These are phyloP conservation scores for Penicillium sp. DNA, from an alignment of 2,329 filamentous ascomycete species.

Conservation along the genomic window DNA sequence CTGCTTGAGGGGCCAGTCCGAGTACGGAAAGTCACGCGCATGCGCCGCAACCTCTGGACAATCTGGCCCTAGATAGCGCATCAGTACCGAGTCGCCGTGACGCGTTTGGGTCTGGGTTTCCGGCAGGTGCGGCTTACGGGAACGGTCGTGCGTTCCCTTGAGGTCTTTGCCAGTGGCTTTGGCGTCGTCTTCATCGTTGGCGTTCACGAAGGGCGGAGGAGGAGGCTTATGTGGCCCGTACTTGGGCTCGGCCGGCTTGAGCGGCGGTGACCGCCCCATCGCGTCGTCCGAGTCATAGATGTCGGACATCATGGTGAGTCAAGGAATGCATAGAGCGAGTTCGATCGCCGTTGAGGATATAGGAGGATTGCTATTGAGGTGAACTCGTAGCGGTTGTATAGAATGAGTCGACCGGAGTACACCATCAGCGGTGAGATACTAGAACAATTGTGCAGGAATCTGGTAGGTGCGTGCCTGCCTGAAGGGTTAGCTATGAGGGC, in stretches of 20 bases:
- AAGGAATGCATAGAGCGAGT: slow-evolving; percentile 12
- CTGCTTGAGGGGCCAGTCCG: slow-evolving; percentile 9
- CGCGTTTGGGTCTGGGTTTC: slow-evolving; percentile 49
- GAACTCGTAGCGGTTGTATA: background rate
- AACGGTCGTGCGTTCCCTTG: slow-evolving; percentile 36
- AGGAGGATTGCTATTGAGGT: background rate
- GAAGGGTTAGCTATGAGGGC: background rate
- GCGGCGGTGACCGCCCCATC: slow-evolving; percentile 40
- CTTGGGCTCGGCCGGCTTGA: slow-evolving; percentile 34
- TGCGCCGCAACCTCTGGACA: slow-evolving; percentile 64
- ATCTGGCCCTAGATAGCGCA: slow-evolving; percentile 65
- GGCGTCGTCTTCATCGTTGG: slow-evolving; percentile 24
- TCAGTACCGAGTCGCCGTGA: slow-evolving; percentile 63
- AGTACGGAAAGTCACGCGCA: slow-evolving; percentile 58
- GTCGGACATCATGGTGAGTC: slow-evolving; percentile 38
- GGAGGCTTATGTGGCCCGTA: slow-evolving; percentile 34
- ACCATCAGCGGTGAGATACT: background rate
- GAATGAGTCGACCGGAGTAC: background rate
- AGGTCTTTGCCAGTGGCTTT: slow-evolving; percentile 19
- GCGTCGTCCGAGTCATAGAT: slow-evolving; percentile 46
- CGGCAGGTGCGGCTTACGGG: slow-evolving; percentile 39
- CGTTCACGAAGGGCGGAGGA: slow-evolving; percentile 37
- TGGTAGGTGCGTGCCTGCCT: background rate
- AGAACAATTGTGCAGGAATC: background rate
- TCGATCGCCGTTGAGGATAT: background rate